Evolutionary conservation across 2,329 filamentous ascomycete species (phyloP), one percentile per base, ranked within the genome.

Genomic region (Balansia obtecta): DNA sequence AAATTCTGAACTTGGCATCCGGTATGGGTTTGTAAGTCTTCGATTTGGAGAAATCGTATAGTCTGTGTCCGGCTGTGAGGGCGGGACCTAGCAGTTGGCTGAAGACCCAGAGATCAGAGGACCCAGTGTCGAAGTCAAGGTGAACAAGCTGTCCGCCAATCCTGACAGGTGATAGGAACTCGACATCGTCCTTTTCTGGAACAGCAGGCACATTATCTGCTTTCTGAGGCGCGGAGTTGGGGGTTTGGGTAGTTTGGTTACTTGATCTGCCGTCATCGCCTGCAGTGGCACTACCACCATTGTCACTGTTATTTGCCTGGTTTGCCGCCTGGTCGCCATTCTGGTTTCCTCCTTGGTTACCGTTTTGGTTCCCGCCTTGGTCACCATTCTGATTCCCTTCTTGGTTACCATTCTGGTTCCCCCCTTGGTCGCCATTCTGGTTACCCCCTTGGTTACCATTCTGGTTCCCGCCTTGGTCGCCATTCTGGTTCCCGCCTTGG

Each of bases 1-100:
- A 56, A 51, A 74, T 73, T 27, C 57, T 54, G 71, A 71, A 75
- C 3, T 60, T 58, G n/a, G 60, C 58, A 2, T 69, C 69, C 1
- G 56, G 50, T 30, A 73, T 53, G 53, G 62, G 57, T 53, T 64
- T 55, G n/a, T 71, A 62, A 2, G 68, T 68, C 13, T 60, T 63
- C 52, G 68, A 71, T 45, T 63, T 58, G 39, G 51, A 54, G 1
- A 71, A 66, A 41, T 68, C 58, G 57, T 68, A 74, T 20, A 67
- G 45, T 0, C 61, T 58, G 53, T 74, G 71, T 1, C 69, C 70
- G 11, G 60, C 58, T 4, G 69, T 59, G 46, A 68, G 56, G 20
- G 49, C 30, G 34, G 59, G 49, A 39, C 63, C 60, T 38, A 69
- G 73, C 53, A 71, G 68, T 46, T 69, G 68, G 54, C 66, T 72